Evolutionary conservation across 176 grass and related monocot species (phyloP).

Genomic region (Eragrostis curvula): DNA sequence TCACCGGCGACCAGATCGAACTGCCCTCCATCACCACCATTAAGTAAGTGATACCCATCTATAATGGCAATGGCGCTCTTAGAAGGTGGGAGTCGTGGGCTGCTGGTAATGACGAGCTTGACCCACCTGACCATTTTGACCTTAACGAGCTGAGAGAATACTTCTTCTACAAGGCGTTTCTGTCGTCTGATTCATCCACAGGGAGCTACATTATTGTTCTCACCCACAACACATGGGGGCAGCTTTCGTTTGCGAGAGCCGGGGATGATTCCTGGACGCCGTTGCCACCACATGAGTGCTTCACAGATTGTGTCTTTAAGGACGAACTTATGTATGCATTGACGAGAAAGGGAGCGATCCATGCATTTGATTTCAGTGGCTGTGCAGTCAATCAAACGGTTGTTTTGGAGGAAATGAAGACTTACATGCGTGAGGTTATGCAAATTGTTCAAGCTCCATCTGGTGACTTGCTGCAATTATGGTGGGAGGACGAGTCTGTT

Average conservation of each 20-base stretch:
- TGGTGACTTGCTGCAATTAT: background rate
- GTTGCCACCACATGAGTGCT: background rate
- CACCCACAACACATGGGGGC: background rate
- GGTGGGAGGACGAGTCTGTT: background rate
- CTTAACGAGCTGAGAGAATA: background rate
- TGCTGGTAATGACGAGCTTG: background rate
- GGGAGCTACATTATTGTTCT: background rate
- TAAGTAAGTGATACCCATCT: background rate
- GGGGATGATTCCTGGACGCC: background rate
- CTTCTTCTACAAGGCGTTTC: background rate
- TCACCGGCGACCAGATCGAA: background rate
- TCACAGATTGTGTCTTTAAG: background rate
- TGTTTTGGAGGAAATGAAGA: background rate
- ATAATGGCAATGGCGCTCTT: background rate
- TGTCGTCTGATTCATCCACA: background rate
- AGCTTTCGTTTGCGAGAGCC: background rate
- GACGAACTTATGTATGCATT: background rate
- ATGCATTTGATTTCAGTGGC: background rate
- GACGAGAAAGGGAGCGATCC: background rate
- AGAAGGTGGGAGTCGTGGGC: background rate
- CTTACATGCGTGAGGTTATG: background rate
- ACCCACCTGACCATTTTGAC: background rate
- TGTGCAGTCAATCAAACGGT: background rate
- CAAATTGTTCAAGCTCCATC: background rate
- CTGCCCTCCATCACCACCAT: conserved; percentile 2